Percentiles rank a stretch among this genome's conserved stretches.
Conservation (phyloP, 2,329 filamentous ascomycete genomes). For the Aspergillus sp. region DNA sequence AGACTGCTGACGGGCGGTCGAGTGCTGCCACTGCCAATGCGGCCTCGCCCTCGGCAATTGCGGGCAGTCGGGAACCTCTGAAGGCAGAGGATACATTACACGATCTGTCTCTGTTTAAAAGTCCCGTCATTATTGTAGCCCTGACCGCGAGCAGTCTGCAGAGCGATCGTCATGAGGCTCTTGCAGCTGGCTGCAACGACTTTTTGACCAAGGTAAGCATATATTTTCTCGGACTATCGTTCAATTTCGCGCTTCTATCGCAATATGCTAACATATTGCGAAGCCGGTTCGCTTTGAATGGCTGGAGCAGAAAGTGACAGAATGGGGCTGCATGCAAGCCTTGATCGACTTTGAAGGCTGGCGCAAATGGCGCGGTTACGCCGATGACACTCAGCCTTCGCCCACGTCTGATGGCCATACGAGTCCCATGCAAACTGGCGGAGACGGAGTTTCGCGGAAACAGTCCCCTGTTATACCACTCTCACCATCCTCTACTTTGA, state of each 20-base stretch:
- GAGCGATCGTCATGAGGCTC: constrained; percentile 89
- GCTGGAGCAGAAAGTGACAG: constrained; percentile 96
- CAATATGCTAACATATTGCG: constrained; percentile 3
- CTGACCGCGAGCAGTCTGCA: constrained; percentile 92
- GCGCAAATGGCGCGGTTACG: constrained; percentile 93
- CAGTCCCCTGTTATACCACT: constrained; percentile 4
- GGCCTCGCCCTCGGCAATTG: constrained; percentile 22
- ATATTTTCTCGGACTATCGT: too few relatives aligned
- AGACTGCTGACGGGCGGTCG: constrained; percentile 59
- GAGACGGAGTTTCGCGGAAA: constrained; percentile 10
- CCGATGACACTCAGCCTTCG: constrained; percentile 31
- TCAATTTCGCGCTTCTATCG: too few relatives aligned
- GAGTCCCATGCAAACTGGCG: constrained; percentile 33
- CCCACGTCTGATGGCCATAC: constrained; percentile 23
- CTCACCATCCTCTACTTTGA: constrained; percentile 5
- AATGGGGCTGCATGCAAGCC: constrained; percentile 99
- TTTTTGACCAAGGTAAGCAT: constrained; percentile 87
- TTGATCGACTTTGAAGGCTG: constrained; percentile 98
- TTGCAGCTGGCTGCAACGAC: constrained; percentile 96
- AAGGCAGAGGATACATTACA: constrained; percentile 41
- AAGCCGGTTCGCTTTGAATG: constrained; percentile 96
- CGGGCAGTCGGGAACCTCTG: constrained; percentile 26
- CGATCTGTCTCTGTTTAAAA: constrained; percentile 72
- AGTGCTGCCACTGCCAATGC: constrained; percentile 37
- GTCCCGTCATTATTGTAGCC: constrained; percentile 95